A percentile compares a stretch with the other conserved stretches of the same genome.
Conservation (phyloP, 1,284 basidiomycete species). For the Sanghuangporus baumii region DNA sequence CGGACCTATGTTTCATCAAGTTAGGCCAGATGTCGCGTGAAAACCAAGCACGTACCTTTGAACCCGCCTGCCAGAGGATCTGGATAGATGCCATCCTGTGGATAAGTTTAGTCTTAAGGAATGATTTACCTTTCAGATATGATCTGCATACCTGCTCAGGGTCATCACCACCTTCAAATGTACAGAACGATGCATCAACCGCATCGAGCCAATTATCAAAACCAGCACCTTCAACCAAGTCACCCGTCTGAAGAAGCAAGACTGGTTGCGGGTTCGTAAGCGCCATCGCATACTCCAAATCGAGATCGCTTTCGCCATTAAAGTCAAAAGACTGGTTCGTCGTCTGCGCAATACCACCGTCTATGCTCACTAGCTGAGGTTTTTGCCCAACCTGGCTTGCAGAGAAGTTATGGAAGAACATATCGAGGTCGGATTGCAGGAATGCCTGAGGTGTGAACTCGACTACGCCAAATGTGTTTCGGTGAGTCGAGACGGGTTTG, state of each 20-base stretch:
- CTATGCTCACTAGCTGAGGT: conserved; percentile 30
- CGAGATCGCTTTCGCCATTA: conserved; percentile 44
- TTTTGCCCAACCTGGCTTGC: conserved; percentile 32
- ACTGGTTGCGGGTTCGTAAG: conserved; percentile 28
- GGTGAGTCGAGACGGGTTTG: conserved; percentile 12
- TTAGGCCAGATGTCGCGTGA: conserved; percentile 2
- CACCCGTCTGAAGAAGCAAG: conserved; percentile 27
- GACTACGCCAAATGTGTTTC: conserved; percentile 28
- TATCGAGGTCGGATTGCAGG: conserved; percentile 38
- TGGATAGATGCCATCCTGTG: conserved; percentile 48
- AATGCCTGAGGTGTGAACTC: conserved; percentile 47
- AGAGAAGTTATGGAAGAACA: conserved; percentile 39
- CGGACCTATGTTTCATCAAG: conserved; percentile 19
- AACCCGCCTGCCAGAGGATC: conserved; percentile 42
- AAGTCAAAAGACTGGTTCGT: conserved; percentile 30
- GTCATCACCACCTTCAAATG: conserved; percentile 22
- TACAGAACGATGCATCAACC: conserved; percentile 27
- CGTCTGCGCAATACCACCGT: conserved; percentile 21
- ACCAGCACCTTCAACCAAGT: conserved; percentile 22
- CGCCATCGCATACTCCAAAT: conserved; percentile 37
- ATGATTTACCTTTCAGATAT: conserved; percentile 13
- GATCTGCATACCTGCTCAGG: conserved; percentile 13
- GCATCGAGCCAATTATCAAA: conserved; percentile 27
- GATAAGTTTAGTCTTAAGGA: background rate
- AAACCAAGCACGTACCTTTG: conserved; percentile 23